Percentiles rank a stretch among this genome's conserved stretches.
Evolutionary conservation across 495 filamentous ascomycete species (phyloP).

Genomic region (Penicillium canescens): DNA sequence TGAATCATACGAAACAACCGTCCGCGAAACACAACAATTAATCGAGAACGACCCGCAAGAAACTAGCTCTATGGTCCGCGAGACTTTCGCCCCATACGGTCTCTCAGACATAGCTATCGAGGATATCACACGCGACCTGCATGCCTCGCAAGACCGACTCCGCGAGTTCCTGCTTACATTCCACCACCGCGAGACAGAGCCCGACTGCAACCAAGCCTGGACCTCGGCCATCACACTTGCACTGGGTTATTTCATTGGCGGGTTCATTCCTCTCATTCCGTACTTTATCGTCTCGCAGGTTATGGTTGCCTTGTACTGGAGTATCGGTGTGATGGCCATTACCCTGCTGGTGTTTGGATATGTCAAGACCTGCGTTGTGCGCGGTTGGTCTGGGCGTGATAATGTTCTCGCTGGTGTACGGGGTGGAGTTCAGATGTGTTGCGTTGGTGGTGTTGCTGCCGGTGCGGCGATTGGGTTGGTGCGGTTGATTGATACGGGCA

Average conservation of each 20-base stretch:
- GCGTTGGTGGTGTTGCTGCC: constrained; percentile 66
- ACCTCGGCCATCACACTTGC: constrained; percentile 64
- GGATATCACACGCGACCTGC: constrained; percentile 47
- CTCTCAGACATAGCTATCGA: constrained; percentile 43
- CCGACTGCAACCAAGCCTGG: constrained; percentile 54
- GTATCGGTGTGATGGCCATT: constrained; percentile 66
- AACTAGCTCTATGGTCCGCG: constrained; percentile 42
- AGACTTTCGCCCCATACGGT: constrained; percentile 53
- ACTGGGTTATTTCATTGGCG: constrained; percentile 70
- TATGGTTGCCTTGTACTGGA: constrained; percentile 61
- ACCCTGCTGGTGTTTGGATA: constrained; percentile 72
- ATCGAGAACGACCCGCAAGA: constrained; percentile 40
- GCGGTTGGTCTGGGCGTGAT: constrained; percentile 35
- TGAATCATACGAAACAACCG: constrained; percentile 50
- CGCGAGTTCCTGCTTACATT: constrained; percentile 60
- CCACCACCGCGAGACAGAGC: constrained; percentile 51
- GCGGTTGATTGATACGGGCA: constrained; percentile 38
- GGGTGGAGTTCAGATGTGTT: constrained; percentile 63
- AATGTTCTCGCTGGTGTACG: constrained; percentile 44
- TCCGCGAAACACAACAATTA: constrained; percentile 41
- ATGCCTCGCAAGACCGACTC: constrained; percentile 44
- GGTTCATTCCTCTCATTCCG: constrained; percentile 69
- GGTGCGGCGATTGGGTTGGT: constrained; percentile 65
- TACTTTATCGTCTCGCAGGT: constrained; percentile 67
- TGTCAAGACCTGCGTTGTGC: constrained; percentile 60